Conservation (phyloP, 2,329 filamentous ascomycete species). For the Microsporum audouinii region DNA sequence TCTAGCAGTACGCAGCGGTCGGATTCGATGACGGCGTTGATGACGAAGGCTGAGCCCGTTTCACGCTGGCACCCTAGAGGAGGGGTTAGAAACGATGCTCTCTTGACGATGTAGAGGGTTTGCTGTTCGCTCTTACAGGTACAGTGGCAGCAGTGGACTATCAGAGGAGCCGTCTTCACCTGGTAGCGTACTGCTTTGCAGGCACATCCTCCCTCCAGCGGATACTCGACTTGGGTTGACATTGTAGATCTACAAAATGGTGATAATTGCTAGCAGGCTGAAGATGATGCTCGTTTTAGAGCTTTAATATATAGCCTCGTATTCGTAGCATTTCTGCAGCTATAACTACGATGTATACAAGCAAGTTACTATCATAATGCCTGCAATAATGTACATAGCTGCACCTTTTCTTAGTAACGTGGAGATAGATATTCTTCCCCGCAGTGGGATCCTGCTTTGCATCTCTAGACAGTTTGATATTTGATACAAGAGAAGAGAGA, state of each 20-base stretch:
- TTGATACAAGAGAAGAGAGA: background rate
- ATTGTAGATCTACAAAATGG: background rate
- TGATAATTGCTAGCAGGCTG: background rate
- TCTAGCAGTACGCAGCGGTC: conserved; percentile 24
- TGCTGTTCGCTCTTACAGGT: conserved; percentile 16
- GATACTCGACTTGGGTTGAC: conserved; percentile 14
- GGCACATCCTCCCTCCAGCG: conserved; percentile 19
- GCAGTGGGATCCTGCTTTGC: background rate
- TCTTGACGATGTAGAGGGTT: background rate
- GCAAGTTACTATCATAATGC: too few relatives aligned
- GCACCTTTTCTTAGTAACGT: too few relatives aligned
- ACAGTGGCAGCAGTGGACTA: conserved; percentile 41
- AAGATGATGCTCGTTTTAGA: too few relatives aligned
- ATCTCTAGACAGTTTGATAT: background rate
- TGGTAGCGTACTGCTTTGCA: conserved; percentile 22
- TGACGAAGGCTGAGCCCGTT: conserved; percentile 29
- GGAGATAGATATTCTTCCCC: too few relatives aligned
- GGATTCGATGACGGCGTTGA: conserved; percentile 37
- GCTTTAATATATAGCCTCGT: too few relatives aligned
- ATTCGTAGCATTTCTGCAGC: too few relatives aligned
- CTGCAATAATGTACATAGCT: too few relatives aligned
- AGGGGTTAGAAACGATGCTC: background rate
- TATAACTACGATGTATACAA: too few relatives aligned
- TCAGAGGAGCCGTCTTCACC: conserved; percentile 22
- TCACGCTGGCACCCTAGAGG: conserved; percentile 34